phyloP scores from a whole-genome alignment of 2,329 filamentous ascomycete species.

The Fusarium mangiferae region DNA sequence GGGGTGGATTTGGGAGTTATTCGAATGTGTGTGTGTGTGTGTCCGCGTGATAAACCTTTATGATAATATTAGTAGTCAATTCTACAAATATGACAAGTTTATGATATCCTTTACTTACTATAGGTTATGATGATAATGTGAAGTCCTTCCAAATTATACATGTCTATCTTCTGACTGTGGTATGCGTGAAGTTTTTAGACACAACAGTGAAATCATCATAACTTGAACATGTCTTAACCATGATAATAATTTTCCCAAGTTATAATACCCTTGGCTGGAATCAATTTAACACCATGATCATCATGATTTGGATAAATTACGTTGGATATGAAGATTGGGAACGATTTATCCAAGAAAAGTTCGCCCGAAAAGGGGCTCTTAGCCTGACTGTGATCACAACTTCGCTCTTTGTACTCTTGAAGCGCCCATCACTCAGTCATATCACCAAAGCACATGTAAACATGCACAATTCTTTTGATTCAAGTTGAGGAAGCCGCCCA shows the following conservation, averaged over 20 bases:
- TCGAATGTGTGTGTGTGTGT: neutral
- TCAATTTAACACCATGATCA: neutral
- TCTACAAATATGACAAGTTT: neutral
- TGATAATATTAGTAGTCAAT: constrained; percentile 8
- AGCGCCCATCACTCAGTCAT: neutral
- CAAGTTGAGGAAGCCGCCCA: constrained; percentile 10
- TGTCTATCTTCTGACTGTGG: neutral
- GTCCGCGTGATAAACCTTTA: constrained; percentile 15
- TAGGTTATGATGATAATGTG: neutral
- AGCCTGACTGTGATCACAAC: too few species aligned
- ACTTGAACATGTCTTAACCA: neutral
- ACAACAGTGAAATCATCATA: neutral
- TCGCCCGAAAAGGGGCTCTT: neutral
- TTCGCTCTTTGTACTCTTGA: neutral
- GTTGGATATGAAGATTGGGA: neutral
- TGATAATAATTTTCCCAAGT: too few species aligned
- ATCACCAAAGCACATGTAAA: neutral
- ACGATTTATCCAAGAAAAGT: neutral
- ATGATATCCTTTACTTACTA: neutral
- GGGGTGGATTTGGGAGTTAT: constrained; percentile 21
- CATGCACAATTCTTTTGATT: neutral
- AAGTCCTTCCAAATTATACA: neutral
- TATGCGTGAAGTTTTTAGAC: neutral
- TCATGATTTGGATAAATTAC: neutral
- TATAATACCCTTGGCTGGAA: neutral